These are phyloP conservation scores for Acrocalymma vagum DNA, from an alignment of 2,329 filamentous ascomycete species.

Conservation along the genomic window DNA sequence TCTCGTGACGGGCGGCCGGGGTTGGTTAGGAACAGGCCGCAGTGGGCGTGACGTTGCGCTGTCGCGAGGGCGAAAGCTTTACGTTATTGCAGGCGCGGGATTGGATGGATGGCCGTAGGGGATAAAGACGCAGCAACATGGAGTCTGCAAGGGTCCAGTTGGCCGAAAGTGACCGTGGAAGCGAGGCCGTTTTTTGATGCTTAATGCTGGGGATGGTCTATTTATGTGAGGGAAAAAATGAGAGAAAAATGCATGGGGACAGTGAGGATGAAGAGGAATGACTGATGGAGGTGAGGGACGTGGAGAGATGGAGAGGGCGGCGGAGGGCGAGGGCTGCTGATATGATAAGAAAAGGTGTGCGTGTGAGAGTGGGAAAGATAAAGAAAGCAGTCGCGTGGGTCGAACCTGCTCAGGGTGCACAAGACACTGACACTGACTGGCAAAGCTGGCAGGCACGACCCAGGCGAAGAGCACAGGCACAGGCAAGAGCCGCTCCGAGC, in stretches of 20 bases:
- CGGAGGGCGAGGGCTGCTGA: constrained; percentile 12
- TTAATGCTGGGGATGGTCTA: constrained; percentile 1
- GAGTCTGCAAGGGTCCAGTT: constrained; percentile 34
- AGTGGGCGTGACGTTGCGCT: constrained; percentile 37
- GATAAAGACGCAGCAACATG: constrained; percentile 30
- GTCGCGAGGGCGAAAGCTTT: constrained; percentile 33
- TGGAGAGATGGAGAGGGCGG: constrained; percentile 11
- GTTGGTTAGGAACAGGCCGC: constrained; percentile 18
- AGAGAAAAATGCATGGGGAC: constrained; percentile 6
- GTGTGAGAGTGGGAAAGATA: constrained; percentile 25
- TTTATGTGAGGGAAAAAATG: neutral
- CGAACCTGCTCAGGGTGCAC: too few species aligned
- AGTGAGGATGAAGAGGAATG: constrained; percentile 1
- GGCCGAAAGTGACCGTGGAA: constrained; percentile 28
- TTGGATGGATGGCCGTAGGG: constrained; percentile 37
- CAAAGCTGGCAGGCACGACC: too few species aligned
- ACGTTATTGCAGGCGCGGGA: constrained; percentile 47
- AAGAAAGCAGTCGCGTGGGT: constrained; percentile 31
- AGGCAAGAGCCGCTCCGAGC: too few species aligned
- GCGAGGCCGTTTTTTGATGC: constrained; percentile 3
- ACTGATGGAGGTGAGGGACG: constrained; percentile 4
- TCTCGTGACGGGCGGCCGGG: constrained; percentile 34
- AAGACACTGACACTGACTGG: too few species aligned
- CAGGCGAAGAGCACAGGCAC: too few species aligned
- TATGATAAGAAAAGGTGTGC: constrained; percentile 9